A percentile compares a stretch with the other conserved stretches of the same genome.
Conservation (phyloP, 257 asterid species). For the Haberlea rhodopensis region DNA sequence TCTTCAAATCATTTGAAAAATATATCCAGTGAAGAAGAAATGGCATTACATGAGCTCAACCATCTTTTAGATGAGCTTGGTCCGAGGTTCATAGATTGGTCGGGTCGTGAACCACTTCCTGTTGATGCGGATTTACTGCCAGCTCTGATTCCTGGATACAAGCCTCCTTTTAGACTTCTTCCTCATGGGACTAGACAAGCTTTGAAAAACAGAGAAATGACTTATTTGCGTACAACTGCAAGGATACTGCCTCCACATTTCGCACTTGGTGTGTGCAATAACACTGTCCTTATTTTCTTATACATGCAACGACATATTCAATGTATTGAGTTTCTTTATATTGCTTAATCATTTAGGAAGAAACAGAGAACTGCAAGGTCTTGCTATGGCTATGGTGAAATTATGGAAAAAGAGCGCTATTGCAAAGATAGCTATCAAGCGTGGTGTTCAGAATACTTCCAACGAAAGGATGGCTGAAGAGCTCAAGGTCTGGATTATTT, state of each 20-base stretch:
- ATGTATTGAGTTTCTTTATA: background rate
- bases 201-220: constrained; percentile 64
- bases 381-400: constrained; percentile 83
- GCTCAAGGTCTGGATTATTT: constrained; percentile 59
- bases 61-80: constrained; percentile 67
- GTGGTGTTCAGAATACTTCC: constrained; percentile 73
- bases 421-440: constrained; percentile 86
- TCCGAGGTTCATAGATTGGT: constrained; percentile 82
- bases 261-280: constrained; percentile 59
- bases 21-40: constrained; percentile 53
- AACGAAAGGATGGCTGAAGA: constrained; percentile 94
- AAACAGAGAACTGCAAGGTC: constrained; percentile 80
- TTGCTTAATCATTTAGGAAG: constrained; percentile 48
- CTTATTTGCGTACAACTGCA: constrained; percentile 66
- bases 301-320: background rate
- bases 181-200: constrained; percentile 57
- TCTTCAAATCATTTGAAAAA: constrained; percentile 29
- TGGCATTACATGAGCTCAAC: constrained; percentile 57
- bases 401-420: constrained; percentile 78
- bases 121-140: constrained; percentile 92
- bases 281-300: constrained; percentile 7
- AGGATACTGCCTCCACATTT: constrained; percentile 81
- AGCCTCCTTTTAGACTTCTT: constrained; percentile 67
- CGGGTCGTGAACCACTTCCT: constrained; percentile 80
- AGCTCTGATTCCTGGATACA: constrained; percentile 62